Conservation (phyloP, 805 yeast species). For the Candida sphagnicola region DNA sequence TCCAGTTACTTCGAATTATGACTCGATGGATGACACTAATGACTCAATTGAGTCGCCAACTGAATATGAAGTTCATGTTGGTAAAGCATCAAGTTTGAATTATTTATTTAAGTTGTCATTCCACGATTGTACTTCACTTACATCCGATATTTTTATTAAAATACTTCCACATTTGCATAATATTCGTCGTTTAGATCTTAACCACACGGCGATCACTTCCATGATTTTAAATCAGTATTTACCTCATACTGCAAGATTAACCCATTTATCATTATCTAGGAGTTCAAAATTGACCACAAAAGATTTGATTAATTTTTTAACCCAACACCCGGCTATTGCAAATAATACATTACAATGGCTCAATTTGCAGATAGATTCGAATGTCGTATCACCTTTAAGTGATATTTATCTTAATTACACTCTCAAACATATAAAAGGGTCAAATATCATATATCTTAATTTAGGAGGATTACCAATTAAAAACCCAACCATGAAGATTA, state of each 20-base stretch:
- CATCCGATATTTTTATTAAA: conserved; percentile 50
- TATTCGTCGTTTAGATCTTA: conserved; percentile 68
- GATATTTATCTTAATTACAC: conserved; percentile 46
- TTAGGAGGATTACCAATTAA: conserved; percentile 64
- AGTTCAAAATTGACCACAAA: conserved; percentile 65
- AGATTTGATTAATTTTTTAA: conserved; percentile 64
- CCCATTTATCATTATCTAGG: conserved; percentile 65
- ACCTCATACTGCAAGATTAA: conserved; percentile 55
- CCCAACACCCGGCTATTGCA: conserved; percentile 63
- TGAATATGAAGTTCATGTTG: conserved; percentile 3
- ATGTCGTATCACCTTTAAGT: conserved; percentile 56
- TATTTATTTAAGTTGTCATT: conserved; percentile 54
- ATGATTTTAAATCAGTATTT: conserved; percentile 49
- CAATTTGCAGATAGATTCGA: conserved; percentile 58
- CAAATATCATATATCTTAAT: conserved; percentile 48
- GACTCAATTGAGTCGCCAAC: not conserved
- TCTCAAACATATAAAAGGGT: conserved; percentile 41
- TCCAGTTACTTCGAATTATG: conserved; percentile 2
- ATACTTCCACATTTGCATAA: conserved; percentile 54
- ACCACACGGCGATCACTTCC: conserved; percentile 75
- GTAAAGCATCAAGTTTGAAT: conserved; percentile 6
- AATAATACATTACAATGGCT: conserved; percentile 57
- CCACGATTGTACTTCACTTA: conserved; percentile 83
- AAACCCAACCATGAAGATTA: conserved; percentile 30
- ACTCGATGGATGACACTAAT: conserved; percentile 4